Conservation (phyloP, 495 filamentous ascomycete genomes). For the Aspergillus saccharolyticus region DNA sequence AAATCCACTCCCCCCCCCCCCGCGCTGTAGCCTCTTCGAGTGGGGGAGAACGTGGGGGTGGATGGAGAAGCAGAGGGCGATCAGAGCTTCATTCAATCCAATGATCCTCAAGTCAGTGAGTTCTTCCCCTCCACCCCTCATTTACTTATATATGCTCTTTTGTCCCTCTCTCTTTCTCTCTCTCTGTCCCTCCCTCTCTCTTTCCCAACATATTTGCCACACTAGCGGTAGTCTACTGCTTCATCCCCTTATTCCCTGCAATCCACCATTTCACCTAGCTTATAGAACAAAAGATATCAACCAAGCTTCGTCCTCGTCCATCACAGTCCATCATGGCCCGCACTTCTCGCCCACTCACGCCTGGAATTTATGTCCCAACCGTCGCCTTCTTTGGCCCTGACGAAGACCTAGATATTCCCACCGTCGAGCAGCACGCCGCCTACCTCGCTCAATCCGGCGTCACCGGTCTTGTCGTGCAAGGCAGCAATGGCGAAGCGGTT, state of each 20-base stretch:
- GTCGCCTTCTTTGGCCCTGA: constrained; percentile 62
- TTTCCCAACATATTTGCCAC: too few species aligned
- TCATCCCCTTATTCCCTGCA: too few species aligned
- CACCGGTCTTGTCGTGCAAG: constrained; percentile 76
- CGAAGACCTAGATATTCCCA: constrained; percentile 60
- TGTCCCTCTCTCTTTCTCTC: neutral
- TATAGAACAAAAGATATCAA: too few species aligned
- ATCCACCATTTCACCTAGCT: too few species aligned
- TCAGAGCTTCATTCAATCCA: neutral
- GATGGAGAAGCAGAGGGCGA: neutral
- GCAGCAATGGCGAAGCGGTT: constrained; percentile 86
- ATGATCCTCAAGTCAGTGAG: neutral
- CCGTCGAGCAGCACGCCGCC: constrained; percentile 69
- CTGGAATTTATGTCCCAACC: constrained; percentile 65
- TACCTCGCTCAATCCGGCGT: constrained; percentile 79
- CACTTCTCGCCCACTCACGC: constrained; percentile 28
- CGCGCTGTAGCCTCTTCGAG: neutral
- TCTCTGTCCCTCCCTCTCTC: neutral
- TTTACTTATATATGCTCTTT: too few species aligned
- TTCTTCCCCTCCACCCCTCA: too few species aligned
- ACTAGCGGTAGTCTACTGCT: too few species aligned
- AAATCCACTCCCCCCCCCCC: neutral
- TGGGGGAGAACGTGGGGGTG: neutral
- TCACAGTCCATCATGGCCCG: constrained; percentile 19
- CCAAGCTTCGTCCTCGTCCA: too few species aligned